Evolutionary conservation across 1,139 yeast species (phyloP).

Genomic region (Protomyces inouyei): DNA sequence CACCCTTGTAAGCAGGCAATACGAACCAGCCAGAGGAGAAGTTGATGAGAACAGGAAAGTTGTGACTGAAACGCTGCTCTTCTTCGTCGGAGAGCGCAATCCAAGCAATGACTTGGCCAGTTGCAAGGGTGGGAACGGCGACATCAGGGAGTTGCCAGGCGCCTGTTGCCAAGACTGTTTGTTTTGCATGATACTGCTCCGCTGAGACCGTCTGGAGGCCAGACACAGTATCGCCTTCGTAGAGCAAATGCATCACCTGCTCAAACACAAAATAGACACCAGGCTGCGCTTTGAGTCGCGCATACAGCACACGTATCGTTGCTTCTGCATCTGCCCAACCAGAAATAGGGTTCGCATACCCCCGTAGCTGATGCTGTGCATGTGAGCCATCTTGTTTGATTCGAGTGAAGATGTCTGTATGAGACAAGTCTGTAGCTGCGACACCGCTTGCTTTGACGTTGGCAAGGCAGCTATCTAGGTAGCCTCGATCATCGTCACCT

Average conservation of each 20-base stretch:
- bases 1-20: slow-evolving; percentile 45
- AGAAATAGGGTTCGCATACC: slow-evolving; percentile 40
- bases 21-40: slow-evolving; percentile 48
- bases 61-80: slow-evolving; percentile 35
- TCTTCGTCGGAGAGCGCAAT: slow-evolving; percentile 32
- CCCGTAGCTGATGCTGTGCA: not conserved
- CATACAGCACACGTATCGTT: slow-evolving; percentile 40
- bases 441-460: slow-evolving; percentile 39
- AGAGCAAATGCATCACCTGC: slow-evolving; percentile 35
- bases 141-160: slow-evolving; percentile 40
- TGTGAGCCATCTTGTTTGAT: not conserved
- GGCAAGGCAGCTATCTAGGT: slow-evolving; percentile 37
- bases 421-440: slow-evolving; percentile 33
- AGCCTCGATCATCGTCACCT: slow-evolving; percentile 36
- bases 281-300: slow-evolving; percentile 25
- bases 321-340: slow-evolving; percentile 44
- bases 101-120: slow-evolving; percentile 34
- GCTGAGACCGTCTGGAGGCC: slow-evolving; percentile 42
- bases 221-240: slow-evolving; percentile 28
- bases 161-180: slow-evolving; percentile 44
- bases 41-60: slow-evolving; percentile 46
- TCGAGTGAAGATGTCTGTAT: slow-evolving; percentile 8
- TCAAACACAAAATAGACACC: slow-evolving; percentile 37
- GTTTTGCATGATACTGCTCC: slow-evolving; percentile 37
- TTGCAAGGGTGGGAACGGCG: slow-evolving; percentile 27